Percentiles rank a stretch among this genome's conserved stretches.
Evolutionary conservation across 495 filamentous ascomycete species (phyloP).

Genomic region (Penicillium cosmopolitanum): DNA sequence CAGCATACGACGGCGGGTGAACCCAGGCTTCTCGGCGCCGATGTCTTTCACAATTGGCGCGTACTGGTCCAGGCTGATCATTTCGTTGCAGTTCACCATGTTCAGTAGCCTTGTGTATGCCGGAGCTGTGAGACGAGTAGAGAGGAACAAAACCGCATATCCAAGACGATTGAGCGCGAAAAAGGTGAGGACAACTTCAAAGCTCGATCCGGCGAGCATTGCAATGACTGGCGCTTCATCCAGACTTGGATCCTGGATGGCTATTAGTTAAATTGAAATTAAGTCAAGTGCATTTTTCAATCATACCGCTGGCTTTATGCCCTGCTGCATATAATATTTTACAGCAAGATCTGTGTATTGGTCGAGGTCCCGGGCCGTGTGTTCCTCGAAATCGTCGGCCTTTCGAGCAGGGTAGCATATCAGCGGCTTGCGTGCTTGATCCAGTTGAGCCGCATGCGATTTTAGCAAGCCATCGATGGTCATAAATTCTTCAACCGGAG

Average conservation of each 20-base stretch:
- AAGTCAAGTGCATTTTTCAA: background rate
- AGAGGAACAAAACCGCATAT: conserved; percentile 58
- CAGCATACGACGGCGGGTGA: conserved; percentile 14
- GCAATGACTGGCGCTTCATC: conserved; percentile 46
- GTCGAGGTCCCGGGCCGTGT: conserved; percentile 30
- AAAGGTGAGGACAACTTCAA: conserved; percentile 57
- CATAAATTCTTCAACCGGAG: conserved; percentile 25
- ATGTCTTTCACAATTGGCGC: conserved; percentile 27
- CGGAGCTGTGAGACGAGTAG: conserved; percentile 54
- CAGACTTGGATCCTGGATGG: conserved; percentile 18
- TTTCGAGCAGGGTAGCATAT: conserved; percentile 28
- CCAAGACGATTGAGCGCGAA: conserved; percentile 60
- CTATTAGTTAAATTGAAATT: background rate
- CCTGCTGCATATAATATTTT: conserved; percentile 28
- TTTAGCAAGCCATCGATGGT: conserved; percentile 32
- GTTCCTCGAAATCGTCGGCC: conserved; percentile 31
- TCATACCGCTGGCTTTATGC: conserved; percentile 27
- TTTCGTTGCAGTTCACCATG: conserved; percentile 44
- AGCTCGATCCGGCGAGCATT: conserved; percentile 53
- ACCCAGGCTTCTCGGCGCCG: conserved; percentile 15
- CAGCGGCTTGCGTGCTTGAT: conserved; percentile 22
- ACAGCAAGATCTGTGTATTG: conserved; percentile 32
- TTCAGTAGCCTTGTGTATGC: conserved; percentile 54
- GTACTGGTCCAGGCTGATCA: conserved; percentile 32
- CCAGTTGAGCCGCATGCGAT: conserved; percentile 27